Conservation (phyloP, 331 rosid genomes). For the Quercus lobata region DNA sequence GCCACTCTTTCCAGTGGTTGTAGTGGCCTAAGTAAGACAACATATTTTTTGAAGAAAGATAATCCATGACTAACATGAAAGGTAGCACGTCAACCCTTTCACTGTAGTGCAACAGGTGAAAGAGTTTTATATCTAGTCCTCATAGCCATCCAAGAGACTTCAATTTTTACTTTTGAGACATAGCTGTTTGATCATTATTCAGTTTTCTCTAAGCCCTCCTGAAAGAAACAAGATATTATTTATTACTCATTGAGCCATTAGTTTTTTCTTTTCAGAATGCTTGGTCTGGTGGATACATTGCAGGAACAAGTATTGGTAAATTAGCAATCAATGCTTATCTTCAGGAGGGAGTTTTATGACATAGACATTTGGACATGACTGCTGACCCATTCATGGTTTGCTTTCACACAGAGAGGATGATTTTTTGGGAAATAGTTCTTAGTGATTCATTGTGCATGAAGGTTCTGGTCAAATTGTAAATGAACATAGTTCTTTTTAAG, state of each 20-base stretch:
- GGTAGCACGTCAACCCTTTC: not conserved
- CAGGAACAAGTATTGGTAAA: slow-evolving; percentile 49
- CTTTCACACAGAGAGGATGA: slow-evolving; percentile 2
- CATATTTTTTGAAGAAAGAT: not conserved
- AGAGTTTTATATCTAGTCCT: not conserved
- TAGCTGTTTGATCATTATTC: not conserved
- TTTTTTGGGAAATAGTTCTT: slow-evolving; percentile 9
- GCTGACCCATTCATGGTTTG: not conserved
- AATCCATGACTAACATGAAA: not conserved
- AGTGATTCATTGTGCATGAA: not conserved
- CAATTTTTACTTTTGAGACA: not conserved
- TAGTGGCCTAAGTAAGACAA: too few relatives aligned
- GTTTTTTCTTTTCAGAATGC: slow-evolving; percentile 40
- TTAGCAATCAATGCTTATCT: slow-evolving; percentile 28
- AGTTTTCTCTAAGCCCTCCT: not conserved
- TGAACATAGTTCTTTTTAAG: not conserved
- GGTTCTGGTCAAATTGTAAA: not conserved
- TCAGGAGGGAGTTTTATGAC: not conserved
- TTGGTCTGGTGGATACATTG: slow-evolving; percentile 60
- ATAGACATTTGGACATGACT: not conserved
- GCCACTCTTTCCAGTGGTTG: not conserved
- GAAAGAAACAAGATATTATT: not conserved
- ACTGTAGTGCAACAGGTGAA: not conserved
- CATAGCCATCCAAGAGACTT: not conserved
- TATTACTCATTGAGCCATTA: not conserved